phyloP scores from a whole-genome alignment of 805 yeast species.

The Maudiozyma bulderi region DNA sequence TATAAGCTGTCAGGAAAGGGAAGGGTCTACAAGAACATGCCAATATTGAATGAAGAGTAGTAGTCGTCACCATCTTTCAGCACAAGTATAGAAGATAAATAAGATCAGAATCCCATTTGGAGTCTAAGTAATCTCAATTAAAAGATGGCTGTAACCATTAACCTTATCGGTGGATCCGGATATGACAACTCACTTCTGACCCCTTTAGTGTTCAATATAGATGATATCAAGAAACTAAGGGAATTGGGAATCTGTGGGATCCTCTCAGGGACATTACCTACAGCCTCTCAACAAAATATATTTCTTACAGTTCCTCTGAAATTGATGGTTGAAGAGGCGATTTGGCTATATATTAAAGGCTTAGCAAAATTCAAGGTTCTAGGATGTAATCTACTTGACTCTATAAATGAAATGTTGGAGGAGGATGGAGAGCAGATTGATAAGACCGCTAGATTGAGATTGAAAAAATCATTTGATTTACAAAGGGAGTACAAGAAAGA shows the following conservation, averaged over 20 bases:
- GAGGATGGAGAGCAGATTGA: not conserved
- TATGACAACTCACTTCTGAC: conserved; percentile 12
- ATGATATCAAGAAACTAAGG: conserved; percentile 47
- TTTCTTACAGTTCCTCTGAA: conserved; percentile 77
- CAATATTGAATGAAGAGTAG: no score
- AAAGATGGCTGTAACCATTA: not conserved
- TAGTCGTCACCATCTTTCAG: no score
- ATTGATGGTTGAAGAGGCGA: conserved; percentile 61
- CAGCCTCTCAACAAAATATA: conserved; percentile 90
- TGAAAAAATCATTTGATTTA: conserved; percentile 11
- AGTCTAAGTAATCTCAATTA: no score
- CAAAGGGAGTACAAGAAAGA: conserved; percentile 16
- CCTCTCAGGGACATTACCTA: conserved; percentile 71
- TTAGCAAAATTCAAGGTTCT: conserved; percentile 35
- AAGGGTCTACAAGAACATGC: no score
- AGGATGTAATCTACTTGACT: conserved; percentile 29
- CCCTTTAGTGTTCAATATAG: conserved; percentile 51
- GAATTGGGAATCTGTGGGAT: conserved; percentile 62
- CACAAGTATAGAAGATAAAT: no score
- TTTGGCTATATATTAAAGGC: conserved; percentile 45
- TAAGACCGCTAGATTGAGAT: conserved; percentile 1
- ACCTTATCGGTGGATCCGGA: not conserved
- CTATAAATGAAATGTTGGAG: not conserved
- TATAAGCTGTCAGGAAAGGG: no score
- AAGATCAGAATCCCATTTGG: no score